Percentiles rank a stretch among this genome's conserved stretches.
Evolutionary conservation across 768 basidiomycete genomes (phyloP).

Genomic region (Boletus vermiculosoides): DNA sequence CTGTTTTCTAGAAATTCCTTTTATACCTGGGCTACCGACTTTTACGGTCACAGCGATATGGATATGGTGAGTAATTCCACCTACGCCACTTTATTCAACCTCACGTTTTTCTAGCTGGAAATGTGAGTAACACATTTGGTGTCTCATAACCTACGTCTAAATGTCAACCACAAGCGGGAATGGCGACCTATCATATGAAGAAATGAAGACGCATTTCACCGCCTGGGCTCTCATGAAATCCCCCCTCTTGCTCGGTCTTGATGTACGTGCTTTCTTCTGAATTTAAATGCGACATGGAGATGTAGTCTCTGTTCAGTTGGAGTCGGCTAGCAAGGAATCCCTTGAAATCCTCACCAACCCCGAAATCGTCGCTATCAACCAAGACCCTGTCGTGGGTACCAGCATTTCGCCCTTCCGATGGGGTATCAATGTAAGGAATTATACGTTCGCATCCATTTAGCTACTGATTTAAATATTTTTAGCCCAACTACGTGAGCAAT

Average conservation of each 20-base stretch:
- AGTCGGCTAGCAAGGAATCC: constrained; percentile 47
- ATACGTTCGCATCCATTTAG: neutral
- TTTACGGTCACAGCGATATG: constrained; percentile 67
- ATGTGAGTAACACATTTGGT: constrained; percentile 37
- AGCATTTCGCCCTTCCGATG: constrained; percentile 67
- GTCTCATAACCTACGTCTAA: neutral
- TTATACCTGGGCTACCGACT: constrained; percentile 58
- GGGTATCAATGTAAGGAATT: constrained; percentile 56
- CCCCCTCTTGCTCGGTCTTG: constrained; percentile 60
- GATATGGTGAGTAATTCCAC: constrained; percentile 49
- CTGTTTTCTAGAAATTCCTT: constrained; percentile 56
- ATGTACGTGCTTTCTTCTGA: constrained; percentile 37
- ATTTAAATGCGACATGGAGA: constrained; percentile 2
- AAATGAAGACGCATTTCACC: constrained; percentile 68
- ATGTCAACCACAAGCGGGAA: constrained; percentile 47
- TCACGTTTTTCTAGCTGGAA: constrained; percentile 44
- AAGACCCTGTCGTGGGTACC: constrained; percentile 60
- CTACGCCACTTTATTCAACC: constrained; percentile 2
- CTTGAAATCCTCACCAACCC: constrained; percentile 58
- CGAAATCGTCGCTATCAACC: constrained; percentile 68
- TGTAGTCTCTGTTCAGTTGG: constrained; percentile 38
- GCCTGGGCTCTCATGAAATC: constrained; percentile 74
- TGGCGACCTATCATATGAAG: constrained; percentile 57
- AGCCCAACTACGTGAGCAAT: constrained; percentile 41
- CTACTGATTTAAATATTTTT: neutral